Base-by-base conservation (phyloP, 805 yeast species). In the Starmerella vitae region DNA sequence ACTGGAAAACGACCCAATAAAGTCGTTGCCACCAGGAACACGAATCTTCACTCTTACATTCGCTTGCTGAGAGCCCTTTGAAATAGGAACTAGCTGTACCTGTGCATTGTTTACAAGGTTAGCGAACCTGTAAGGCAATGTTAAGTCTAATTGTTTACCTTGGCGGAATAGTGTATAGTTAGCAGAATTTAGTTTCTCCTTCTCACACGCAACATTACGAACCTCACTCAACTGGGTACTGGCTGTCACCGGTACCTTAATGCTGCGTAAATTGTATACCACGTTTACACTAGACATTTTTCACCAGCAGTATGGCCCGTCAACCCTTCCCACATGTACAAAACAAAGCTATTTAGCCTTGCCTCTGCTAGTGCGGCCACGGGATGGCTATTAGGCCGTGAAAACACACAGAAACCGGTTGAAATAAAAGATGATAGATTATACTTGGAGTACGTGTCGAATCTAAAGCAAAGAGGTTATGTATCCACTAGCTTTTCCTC, bases 41-140 rank as follows among this genome's bases (percentile, higher is more conserved):
- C 49, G 39, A 20, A 50, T 28, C 20, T 50, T 50, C 14, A 50
- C 41, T 14, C 54, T 43, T 8, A 46, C 30, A 13, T 28, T 14
- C 8, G 30, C 21, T 17, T 38, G 31, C 12, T 17, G 21, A 5
- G 25, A 12, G 8, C 30, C 24, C 15, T 15, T 5, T 15, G 33
- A 20, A 8, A 9, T 17, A 6, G 14, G 9, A 10, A 37, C 37
- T 18, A 50, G 43, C 7, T 44, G 46, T 19, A 51, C 17, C 22
- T 38, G 36, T 1, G 54, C 53, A 25, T 49, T 48, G 44, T 39
- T 42, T 8, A 48, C 50, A 15, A 50, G 43, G 30, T 39, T 42
- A 9, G 51, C 37, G 25, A 48, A 38, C 25, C 55, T 44, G 20
- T 41, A 34, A 4, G 52, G 50, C 25, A 39, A 20, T 10, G 50